Base-by-base conservation (phyloP, 148 eudicot species). In the Chenopodium suecicum region DNA sequence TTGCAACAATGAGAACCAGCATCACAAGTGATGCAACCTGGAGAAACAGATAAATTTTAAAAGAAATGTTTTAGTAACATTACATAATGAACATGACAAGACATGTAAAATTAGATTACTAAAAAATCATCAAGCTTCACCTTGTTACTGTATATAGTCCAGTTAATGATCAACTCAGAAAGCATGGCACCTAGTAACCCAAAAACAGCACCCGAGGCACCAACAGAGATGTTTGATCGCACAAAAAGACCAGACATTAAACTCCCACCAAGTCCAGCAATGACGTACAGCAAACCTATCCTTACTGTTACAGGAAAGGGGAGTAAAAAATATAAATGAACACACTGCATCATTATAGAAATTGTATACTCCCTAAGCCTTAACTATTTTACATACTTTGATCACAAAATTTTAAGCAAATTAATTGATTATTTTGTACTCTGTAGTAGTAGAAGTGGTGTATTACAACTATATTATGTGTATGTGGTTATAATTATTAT, bases 151-250 rank as follows among this genome's bases (percentile, higher is more conserved):
- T 96, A 94, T 58, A 89, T 90, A 12, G 89, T 89, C 99, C 99
- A 94, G 80, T 96, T 96, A 10, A 90, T 91, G 27, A 96, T 88
- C 72, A 96, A 86, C 84, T 94, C 99, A 20, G 99, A 92, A 66
- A 96, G 94, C 99, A 94, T 94, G 83, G 88, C 95, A 69, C 99
- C 99, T 63, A 96, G 75, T 72, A 96, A 80, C 44, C 99, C 99
- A 76, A 96, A 92, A 77, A 96, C 90, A 12, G 99, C 98, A 81
- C 99, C 97, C 19, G 99, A 96, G 70, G 99, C 98, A 80, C 98
- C 99, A 79, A 94, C 99, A 22, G 98, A 92, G 75, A 92, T 89
- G 81, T 78, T 88, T 65, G 90, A 76, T 82, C 86, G 88, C 52
- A 91, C 89, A 82, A 94, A 96, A 68, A 96, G 98, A 67, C 95